Conservation (phyloP, 176 grass and related monocot species). For the Avena eriantha region DNA sequence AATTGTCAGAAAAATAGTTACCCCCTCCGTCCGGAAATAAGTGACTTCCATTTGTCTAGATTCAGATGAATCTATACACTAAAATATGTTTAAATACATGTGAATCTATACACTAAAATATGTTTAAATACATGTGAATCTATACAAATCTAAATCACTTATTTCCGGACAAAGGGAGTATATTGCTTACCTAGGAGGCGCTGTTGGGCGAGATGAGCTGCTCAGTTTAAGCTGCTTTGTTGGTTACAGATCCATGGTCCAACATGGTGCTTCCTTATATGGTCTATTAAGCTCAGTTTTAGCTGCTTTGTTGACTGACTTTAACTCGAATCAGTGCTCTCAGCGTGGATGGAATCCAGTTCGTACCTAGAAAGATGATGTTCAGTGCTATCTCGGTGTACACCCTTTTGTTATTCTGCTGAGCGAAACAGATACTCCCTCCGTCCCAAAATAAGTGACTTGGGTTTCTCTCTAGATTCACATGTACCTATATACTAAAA, state of each 20-base stretch:
- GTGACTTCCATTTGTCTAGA: too few relatives aligned
- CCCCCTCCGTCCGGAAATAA: too few relatives aligned
- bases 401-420: neutral
- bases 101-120: too few relatives aligned
- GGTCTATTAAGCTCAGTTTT: neutral
- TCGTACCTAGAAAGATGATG: neutral
- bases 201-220: neutral
- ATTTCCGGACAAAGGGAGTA: too few relatives aligned
- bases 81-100: too few relatives aligned
- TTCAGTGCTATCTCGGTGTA: neutral
- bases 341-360: neutral
- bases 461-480: too few relatives aligned
- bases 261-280: neutral
- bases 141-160: too few relatives aligned
- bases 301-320: neutral
- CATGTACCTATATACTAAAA: too few relatives aligned
- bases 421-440: too few relatives aligned
- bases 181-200: neutral
- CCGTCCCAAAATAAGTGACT: too few relatives aligned
- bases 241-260: neutral
- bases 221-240: conserved; percentile 12
- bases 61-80: too few relatives aligned
- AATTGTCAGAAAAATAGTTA: neutral
- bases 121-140: too few relatives aligned
- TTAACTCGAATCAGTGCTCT: neutral